Evolutionary conservation across 305 asterid genomes (phyloP).

Genomic region (Striga hermonthica): DNA sequence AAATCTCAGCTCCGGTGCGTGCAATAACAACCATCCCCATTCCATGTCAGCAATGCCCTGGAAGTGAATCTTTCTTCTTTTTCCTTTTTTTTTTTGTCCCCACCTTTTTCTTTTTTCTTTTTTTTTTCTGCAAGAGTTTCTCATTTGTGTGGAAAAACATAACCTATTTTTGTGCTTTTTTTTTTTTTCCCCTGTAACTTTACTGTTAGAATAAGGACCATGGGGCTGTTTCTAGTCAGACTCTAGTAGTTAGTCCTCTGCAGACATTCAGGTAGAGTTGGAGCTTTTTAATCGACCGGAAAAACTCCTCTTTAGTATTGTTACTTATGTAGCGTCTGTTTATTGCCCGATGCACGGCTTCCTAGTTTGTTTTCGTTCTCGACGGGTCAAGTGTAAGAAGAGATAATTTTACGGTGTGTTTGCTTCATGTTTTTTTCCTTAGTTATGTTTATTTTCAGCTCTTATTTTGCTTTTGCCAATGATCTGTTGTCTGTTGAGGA

Average conservation of each 20-base stretch:
- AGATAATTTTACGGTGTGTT: too few relatives aligned
- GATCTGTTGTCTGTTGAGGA: too few relatives aligned
- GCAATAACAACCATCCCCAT: constrained; percentile 38
- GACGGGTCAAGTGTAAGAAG: too few relatives aligned
- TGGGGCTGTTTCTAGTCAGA: constrained; percentile 12
- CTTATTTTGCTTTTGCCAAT: too few relatives aligned
- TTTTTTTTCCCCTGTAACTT: constrained; percentile 32
- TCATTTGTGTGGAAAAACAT: constrained; percentile 1
- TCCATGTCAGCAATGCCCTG: constrained; percentile 50
- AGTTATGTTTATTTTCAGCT: too few relatives aligned
- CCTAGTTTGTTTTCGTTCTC: not conserved
- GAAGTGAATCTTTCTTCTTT: constrained; percentile 37
- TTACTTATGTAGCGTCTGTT: too few relatives aligned
- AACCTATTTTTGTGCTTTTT: not conserved
- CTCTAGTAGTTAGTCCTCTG: not conserved
- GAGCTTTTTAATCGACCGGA: not conserved
- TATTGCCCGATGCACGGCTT: too few relatives aligned
- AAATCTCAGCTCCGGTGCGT: constrained; percentile 45
- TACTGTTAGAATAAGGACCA: constrained; percentile 22
- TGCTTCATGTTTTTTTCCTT: too few relatives aligned
- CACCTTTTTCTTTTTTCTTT: not conserved
- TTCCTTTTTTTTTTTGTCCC: not conserved
- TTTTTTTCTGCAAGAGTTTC: not conserved
- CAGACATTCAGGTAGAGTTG: too few relatives aligned
- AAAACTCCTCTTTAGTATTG: too few relatives aligned